Evolutionary conservation across 192 early-diverging fungal genomes (phyloP), one percentile per base, ranked within the genome.

Genomic region (Coemansia sp.): DNA sequence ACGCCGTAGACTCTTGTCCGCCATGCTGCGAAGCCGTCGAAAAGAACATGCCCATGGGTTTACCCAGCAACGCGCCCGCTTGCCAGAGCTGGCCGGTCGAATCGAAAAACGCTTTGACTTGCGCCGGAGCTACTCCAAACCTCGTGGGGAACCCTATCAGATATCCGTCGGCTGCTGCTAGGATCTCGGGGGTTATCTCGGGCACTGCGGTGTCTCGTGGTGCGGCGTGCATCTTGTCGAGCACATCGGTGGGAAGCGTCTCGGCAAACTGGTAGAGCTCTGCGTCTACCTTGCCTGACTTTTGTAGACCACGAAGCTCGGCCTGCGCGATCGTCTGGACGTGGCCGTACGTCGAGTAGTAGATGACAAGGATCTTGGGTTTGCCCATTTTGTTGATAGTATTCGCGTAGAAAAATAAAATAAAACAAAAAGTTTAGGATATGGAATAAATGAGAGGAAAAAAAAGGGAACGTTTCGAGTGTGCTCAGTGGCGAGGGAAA

Each of bases 1-100:
- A 64, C 27, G 86, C 86, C 2, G 91, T 92, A 19, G 84, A 85
- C 65, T 95, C 92, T 78, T 93, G 91, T n/a, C 93, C 93, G 43
- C 92, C 92, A 70, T 90, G 88, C 80, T 91, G 90, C 38, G 86
- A 83, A 5, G 79, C 87, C 12, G 92, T 92, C 22, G 90, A 89
- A 59, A 86, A 87, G 83, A 95, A 94, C 49, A 83, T 68, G 17
- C 88, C 92, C 7, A 84, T 91, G 53, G 86, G 85, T 84, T 94
- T 95, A 32, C 87, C 89, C 19, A 72, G 67, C 46, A 94, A 79
- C 2, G 87, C 86, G 27, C 83, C 82, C 37, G 54, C 74, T n/a
- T 57, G 38, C 83, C 83, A 85, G 38, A 90, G 76, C 19, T 70
- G 62, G 20, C 89, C 89, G 6, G 88, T 90, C 1, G 84, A 59